phyloP scores from a whole-genome alignment of 2,329 filamentous ascomycete genomes.

The Teratosphaeria viscida region DNA sequence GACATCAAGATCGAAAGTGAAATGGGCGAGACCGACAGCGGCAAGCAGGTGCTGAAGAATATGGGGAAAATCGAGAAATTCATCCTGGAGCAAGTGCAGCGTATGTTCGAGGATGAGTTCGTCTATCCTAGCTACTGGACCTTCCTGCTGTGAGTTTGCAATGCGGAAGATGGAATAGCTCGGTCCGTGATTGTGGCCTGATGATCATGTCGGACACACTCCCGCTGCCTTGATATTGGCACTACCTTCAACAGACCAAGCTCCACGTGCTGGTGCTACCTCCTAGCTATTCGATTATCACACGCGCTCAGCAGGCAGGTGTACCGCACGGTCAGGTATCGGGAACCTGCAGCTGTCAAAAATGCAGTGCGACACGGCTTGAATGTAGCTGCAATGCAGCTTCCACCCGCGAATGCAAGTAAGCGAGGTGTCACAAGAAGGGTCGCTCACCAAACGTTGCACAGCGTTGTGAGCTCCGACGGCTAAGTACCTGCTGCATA shows the following conservation, averaged over 20 bases:
- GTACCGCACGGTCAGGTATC: not conserved
- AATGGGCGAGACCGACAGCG: slow-evolving; percentile 82
- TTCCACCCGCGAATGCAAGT: not conserved
- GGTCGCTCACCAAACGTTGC: not conserved
- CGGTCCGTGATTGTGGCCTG: not conserved
- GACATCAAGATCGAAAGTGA: slow-evolving; percentile 96
- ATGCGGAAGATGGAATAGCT: not conserved
- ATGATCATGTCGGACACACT: not conserved
- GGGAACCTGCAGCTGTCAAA: not conserved
- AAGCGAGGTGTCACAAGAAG: not conserved
- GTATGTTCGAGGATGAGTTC: slow-evolving; percentile 97
- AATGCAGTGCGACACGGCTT: not conserved
- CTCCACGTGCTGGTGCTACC: not conserved
- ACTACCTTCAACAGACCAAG: not conserved
- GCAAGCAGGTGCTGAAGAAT: slow-evolving; percentile 93
- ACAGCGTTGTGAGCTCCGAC: not conserved
- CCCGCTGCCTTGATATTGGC: not conserved
- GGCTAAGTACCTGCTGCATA: not conserved
- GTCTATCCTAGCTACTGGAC: slow-evolving; percentile 99
- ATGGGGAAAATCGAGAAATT: slow-evolving; percentile 98
- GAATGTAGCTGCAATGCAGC: not conserved
- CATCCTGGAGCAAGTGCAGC: slow-evolving; percentile 86
- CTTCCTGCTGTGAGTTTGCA: slow-evolving; percentile 61
- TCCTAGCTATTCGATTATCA: not conserved
- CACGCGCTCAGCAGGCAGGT: not conserved